Evolutionary conservation across 2,329 filamentous ascomycete genomes (phyloP).

Genomic region (Epichloe typhina): DNA sequence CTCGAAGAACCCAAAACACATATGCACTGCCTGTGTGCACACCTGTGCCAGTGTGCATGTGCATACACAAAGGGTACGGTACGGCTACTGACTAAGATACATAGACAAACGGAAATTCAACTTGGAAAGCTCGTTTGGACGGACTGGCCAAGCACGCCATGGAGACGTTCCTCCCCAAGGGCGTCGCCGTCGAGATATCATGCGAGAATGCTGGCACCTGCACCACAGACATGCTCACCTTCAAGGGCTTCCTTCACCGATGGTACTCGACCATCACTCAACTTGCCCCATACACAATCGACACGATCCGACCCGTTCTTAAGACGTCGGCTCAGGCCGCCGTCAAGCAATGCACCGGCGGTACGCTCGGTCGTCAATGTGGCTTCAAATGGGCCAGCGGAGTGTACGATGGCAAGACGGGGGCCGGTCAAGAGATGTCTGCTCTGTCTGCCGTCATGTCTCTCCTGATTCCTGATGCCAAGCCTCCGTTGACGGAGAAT

Average conservation of each 20-base stretch:
- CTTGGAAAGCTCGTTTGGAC: conserved; percentile 39
- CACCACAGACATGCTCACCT: conserved; percentile 49
- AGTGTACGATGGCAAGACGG: conserved; percentile 38
- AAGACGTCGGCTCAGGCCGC: conserved; percentile 39
- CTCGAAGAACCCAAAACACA: neutral
- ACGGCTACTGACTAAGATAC: conserved; percentile 1
- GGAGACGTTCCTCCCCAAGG: conserved; percentile 38
- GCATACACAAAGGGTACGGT: neutral
- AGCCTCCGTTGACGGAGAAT: conserved; percentile 29
- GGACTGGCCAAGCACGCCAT: conserved; percentile 24
- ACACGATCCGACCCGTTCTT: conserved; percentile 37
- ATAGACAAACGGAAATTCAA: conserved; percentile 32
- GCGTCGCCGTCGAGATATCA: conserved; percentile 45
- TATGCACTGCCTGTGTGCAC: too few relatives aligned
- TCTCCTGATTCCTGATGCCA: conserved; percentile 30
- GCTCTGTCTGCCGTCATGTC: conserved; percentile 42
- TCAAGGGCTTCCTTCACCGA: conserved; percentile 47
- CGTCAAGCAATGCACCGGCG: conserved; percentile 40
- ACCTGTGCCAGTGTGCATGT: too few relatives aligned
- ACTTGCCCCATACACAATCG: conserved; percentile 39
- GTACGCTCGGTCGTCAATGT: conserved; percentile 33
- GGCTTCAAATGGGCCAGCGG: conserved; percentile 40
- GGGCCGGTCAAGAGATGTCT: conserved; percentile 48
- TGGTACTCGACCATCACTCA: conserved; percentile 42
- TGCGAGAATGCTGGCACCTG: conserved; percentile 45